phyloP scores from a whole-genome alignment of 345 rosid species.

The Viola odorata region DNA sequence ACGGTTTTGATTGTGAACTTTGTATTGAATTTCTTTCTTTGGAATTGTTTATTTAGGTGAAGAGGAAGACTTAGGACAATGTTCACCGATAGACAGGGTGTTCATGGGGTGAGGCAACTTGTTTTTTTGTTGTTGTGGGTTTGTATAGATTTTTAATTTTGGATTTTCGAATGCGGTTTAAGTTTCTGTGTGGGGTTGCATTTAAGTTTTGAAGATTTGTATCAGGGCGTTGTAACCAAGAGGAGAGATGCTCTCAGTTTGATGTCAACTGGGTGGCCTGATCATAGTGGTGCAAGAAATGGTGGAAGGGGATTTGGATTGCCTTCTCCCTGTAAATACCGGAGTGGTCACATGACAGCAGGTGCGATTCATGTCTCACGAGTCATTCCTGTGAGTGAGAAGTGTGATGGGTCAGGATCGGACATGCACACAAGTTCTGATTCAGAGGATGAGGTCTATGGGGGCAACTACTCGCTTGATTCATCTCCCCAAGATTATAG shows the following conservation, averaged over 20 bases:
- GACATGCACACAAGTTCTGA: conserved; percentile 56
- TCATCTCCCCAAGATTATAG: conserved; percentile 63
- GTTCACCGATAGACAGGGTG: conserved; percentile 5
- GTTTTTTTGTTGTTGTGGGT: not conserved
- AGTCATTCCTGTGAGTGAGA: not conserved
- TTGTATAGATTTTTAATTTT: not conserved
- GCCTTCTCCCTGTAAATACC: conserved; percentile 17
- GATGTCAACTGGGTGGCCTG: not conserved
- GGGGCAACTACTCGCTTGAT: conserved; percentile 45
- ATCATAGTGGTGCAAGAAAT: conserved; percentile 1
- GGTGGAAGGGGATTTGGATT: conserved; percentile 6
- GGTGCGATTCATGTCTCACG: conserved; percentile 11
- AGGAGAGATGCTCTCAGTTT: not conserved
- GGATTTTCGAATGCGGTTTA: not conserved
- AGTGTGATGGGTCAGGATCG: conserved; percentile 46
- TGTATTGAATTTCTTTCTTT: not conserved
- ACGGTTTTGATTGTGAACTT: not conserved
- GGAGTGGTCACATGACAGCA: conserved; percentile 15
- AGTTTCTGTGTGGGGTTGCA: not conserved
- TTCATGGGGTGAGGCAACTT: conserved; percentile 12
- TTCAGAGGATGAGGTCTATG: conserved; percentile 57
- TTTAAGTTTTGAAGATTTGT: conserved; percentile 6
- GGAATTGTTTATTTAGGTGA: conserved; percentile 10
- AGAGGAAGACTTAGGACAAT: conserved; percentile 5
- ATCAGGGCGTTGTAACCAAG: conserved; percentile 10